These are phyloP conservation scores for Hygrocybe coccinea DNA, from an alignment of 768 basidiomycete species.

Conservation along the genomic window DNA sequence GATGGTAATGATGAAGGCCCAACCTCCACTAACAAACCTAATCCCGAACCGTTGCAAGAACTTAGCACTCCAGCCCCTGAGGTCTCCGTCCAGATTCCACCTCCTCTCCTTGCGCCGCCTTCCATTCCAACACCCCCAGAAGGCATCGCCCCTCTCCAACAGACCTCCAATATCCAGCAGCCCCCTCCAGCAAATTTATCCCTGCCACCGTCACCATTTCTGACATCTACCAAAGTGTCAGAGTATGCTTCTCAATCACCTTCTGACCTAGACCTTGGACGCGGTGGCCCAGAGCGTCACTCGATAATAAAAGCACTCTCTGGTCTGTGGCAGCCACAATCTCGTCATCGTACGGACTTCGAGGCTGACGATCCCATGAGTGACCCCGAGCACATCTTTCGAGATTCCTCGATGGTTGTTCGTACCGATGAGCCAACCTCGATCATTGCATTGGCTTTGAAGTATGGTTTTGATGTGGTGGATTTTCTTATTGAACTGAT, in stretches of 20 bases:
- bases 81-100: slow-evolving; percentile 21
- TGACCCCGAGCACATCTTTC: slow-evolving; percentile 89
- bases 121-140: slow-evolving; percentile 3
- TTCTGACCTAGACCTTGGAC: slow-evolving; percentile 46
- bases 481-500: neutral
- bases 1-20: slow-evolving; percentile 44
- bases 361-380: slow-evolving; percentile 64
- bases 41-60: slow-evolving; percentile 15
- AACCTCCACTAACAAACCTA: slow-evolving; percentile 21
- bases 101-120: slow-evolving; percentile 16
- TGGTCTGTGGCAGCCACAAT: slow-evolving; percentile 63
- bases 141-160: neutral
- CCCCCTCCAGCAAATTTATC: slow-evolving; percentile 25
- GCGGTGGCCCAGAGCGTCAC: slow-evolving; percentile 54
- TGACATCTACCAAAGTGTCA: slow-evolving; percentile 36
- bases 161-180: neutral
- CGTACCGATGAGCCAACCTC: slow-evolving; percentile 97
- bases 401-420: slow-evolving; percentile 91
- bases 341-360: slow-evolving; percentile 44
- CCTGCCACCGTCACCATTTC: slow-evolving; percentile 55
- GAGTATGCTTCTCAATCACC: slow-evolving; percentile 44
- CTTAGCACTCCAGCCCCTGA: slow-evolving; percentile 26
- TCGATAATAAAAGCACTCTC: slow-evolving; percentile 82
- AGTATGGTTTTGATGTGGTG: slow-evolving; percentile 43
- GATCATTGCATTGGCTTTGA: slow-evolving; percentile 91